phyloP scores from a whole-genome alignment of 108 stramenopile species.

The Fistulifera pelliculosa region DNA sequence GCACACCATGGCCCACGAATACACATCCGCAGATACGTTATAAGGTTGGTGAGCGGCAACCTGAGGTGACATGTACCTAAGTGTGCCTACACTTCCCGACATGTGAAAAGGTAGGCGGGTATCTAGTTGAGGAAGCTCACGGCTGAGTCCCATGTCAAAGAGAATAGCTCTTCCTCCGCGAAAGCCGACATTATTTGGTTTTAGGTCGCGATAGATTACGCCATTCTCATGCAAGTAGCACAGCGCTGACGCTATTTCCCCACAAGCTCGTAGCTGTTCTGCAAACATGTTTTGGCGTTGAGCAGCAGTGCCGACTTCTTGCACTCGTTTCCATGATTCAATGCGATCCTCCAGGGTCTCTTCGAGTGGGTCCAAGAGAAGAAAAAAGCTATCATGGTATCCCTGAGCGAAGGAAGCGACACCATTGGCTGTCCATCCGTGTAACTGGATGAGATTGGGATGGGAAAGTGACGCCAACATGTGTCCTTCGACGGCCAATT shows the following conservation, averaged over 20 bases:
- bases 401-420: slow-evolving; percentile 35
- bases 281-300: background rate
- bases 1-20: slow-evolving; percentile 61
- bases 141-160: slow-evolving; percentile 62
- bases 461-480: slow-evolving; percentile 43
- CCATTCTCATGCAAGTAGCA: slow-evolving; percentile 35
- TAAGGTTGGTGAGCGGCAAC: slow-evolving; percentile 48
- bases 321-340: slow-evolving; percentile 22
- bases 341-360: slow-evolving; percentile 30
- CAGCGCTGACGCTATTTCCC: slow-evolving; percentile 34
- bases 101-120: too few species aligned
- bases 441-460: slow-evolving; percentile 57
- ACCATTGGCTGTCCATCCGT: slow-evolving; percentile 61
- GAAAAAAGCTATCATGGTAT: slow-evolving; percentile 39
- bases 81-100: slow-evolving; percentile 2
- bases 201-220: slow-evolving; percentile 68
- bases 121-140: slow-evolving; percentile 24
- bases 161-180: slow-evolving; percentile 38
- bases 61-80: slow-evolving; percentile 27
- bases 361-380: slow-evolving; percentile 34
- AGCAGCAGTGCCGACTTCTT: slow-evolving; percentile 10
- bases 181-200: slow-evolving; percentile 38
- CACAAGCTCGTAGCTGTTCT: slow-evolving; percentile 22
- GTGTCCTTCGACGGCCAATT: slow-evolving; percentile 47
- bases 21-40: slow-evolving; percentile 60